Conservation (phyloP, 345 rosid species). For the Rhodamnia rubescens region DNA sequence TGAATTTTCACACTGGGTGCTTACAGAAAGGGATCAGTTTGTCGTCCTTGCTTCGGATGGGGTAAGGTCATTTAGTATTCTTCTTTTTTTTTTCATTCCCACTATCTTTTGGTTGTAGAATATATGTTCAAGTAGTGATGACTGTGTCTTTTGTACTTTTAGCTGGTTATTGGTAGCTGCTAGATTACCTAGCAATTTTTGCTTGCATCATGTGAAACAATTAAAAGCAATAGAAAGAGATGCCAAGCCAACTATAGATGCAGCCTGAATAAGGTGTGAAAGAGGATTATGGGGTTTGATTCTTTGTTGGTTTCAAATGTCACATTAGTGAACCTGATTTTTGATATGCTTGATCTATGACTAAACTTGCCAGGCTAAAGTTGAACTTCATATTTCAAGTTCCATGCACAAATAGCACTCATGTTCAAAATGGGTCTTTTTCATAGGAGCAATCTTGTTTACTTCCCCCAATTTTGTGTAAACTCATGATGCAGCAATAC, state of each 20-base stretch:
- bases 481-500: not conserved
- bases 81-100: not conserved
- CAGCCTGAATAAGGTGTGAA: not conserved
- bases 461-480: not conserved
- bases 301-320: not conserved
- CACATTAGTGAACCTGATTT: not conserved
- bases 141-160: not conserved
- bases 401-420: not conserved
- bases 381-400: not conserved
- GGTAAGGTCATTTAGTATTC: slow-evolving; percentile 25
- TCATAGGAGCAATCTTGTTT: not conserved
- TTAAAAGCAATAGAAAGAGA: not conserved
- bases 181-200: not conserved
- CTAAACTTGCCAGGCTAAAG: not conserved
- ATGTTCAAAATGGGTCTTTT: not conserved
- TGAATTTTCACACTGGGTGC: slow-evolving; percentile 77
- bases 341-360: not conserved
- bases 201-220: not conserved
- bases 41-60: slow-evolving; percentile 98
- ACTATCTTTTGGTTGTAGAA: not conserved
- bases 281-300: not conserved
- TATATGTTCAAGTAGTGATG: not conserved
- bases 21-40: slow-evolving; percentile 86
- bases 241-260: not conserved
- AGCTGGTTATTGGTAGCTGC: not conserved